Conservation (phyloP, 352 stramenopile genomes). For the Albugo candida region DNA sequence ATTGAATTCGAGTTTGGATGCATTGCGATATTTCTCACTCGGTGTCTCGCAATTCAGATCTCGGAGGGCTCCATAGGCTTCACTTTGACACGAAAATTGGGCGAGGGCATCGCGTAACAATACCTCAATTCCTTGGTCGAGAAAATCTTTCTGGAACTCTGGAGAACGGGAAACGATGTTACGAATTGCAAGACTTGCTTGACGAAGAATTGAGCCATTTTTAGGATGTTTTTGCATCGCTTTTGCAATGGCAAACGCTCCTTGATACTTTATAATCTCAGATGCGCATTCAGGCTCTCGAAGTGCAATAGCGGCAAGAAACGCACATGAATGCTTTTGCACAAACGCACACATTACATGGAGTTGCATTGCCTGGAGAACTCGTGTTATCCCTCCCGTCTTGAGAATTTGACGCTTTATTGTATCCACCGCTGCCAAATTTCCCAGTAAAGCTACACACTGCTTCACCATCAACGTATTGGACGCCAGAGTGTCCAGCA, state of each 20-base stretch:
- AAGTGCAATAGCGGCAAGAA: conserved; percentile 45
- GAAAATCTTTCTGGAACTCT: conserved; percentile 32
- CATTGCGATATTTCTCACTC: conserved; percentile 21
- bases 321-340: conserved; percentile 52
- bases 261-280: conserved; percentile 26
- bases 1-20: conserved; percentile 30
- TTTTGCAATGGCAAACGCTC: conserved; percentile 19
- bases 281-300: conserved; percentile 30
- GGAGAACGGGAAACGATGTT: conserved; percentile 52
- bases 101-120: conserved; percentile 38
- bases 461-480: conserved; percentile 31
- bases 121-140: conserved; percentile 42
- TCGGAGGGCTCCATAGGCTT: conserved; percentile 55
- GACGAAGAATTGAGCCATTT: conserved; percentile 28
- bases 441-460: conserved; percentile 47
- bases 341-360: conserved; percentile 28
- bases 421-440: conserved; percentile 49
- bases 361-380: conserved; percentile 31
- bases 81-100: conserved; percentile 45
- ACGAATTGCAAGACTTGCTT: conserved; percentile 59
- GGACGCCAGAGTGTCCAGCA: conserved; percentile 31
- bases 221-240: conserved; percentile 39
- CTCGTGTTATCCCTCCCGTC: conserved; percentile 24
- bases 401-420: conserved; percentile 42
- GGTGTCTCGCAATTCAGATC: conserved; percentile 56